phyloP scores from a whole-genome alignment of 1,284 basidiomycete species.

The Paramarasmius palmivorus region DNA sequence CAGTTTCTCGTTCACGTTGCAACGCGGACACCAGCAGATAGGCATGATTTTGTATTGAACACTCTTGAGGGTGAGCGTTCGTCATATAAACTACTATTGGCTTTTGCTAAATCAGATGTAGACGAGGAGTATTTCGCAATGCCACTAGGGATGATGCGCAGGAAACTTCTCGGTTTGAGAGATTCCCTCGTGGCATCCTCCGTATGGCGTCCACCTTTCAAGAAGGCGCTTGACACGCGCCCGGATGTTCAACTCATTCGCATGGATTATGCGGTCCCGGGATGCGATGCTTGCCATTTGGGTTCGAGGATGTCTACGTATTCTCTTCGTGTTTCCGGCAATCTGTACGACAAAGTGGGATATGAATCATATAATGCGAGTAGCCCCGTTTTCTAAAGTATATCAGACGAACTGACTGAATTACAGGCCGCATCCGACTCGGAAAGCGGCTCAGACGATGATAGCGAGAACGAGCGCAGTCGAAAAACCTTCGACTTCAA shows the following conservation, averaged over 20 bases:
- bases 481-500: slow-evolving; percentile 39
- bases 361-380: slow-evolving; percentile 45
- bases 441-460: slow-evolving; percentile 31
- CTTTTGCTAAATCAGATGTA: slow-evolving; percentile 22
- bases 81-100: slow-evolving; percentile 11
- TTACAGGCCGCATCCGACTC: slow-evolving; percentile 22
- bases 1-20: slow-evolving; percentile 84
- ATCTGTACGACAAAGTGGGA: slow-evolving; percentile 57
- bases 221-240: slow-evolving; percentile 60
- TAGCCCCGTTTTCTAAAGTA: background rate
- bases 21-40: slow-evolving; percentile 52
- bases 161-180: slow-evolving; percentile 65
- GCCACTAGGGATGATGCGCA: slow-evolving; percentile 58
- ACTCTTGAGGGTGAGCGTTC: slow-evolving; percentile 51
- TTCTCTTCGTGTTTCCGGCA: slow-evolving; percentile 55
- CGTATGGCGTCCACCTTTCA: slow-evolving; percentile 75
- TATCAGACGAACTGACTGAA: background rate
- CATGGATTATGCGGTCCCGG: slow-evolving; percentile 57
- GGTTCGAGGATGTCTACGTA: slow-evolving; percentile 66
- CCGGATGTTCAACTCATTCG: slow-evolving; percentile 57
- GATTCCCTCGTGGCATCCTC: slow-evolving; percentile 79
- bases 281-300: slow-evolving; percentile 80
- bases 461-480: slow-evolving; percentile 20
- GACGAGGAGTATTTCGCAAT: slow-evolving; percentile 74
- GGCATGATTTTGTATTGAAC: slow-evolving; percentile 54